These are phyloP conservation scores for Penicillium sp. DNA, from an alignment of 2,329 filamentous ascomycete species.

Conservation along the genomic window DNA sequence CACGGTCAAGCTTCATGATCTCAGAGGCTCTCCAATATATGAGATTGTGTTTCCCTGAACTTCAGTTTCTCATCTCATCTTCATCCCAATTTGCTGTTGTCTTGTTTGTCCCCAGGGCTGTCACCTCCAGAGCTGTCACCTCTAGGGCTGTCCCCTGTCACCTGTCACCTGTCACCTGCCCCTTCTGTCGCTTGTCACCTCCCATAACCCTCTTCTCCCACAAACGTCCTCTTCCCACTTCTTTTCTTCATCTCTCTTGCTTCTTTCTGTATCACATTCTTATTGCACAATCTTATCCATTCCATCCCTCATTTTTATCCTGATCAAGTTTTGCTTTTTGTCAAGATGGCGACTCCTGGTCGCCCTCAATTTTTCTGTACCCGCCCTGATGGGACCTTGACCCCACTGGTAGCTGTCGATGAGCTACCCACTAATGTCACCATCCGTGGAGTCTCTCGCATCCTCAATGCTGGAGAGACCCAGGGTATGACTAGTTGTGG, in stretches of 20 bases:
- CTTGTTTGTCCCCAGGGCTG: not conserved
- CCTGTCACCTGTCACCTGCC: not conserved
- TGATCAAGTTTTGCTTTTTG: not conserved
- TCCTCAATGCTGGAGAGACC: constrained; percentile 36
- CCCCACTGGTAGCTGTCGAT: constrained; percentile 46
- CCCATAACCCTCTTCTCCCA: not conserved
- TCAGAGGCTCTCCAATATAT: not conserved
- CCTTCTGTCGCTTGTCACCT: not conserved
- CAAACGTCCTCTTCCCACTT: constrained; percentile 3
- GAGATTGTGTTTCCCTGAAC: not conserved
- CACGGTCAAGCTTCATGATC: not conserved
- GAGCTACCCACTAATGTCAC: constrained; percentile 41
- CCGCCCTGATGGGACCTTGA: constrained; percentile 41
- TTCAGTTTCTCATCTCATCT: not conserved
- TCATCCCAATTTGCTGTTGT: not conserved
- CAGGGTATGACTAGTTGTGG: constrained; percentile 46
- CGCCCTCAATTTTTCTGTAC: constrained; percentile 44
- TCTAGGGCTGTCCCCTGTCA: not conserved
- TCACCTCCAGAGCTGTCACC: not conserved
- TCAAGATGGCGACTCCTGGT: constrained; percentile 25
- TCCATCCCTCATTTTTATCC: not conserved
- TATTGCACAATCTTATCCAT: not conserved
- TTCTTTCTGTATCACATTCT: not conserved
- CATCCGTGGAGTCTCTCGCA: constrained; percentile 39
- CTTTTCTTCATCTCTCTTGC: constrained; percentile 10